Percentiles rank a stretch among this genome's conserved stretches.
Evolutionary conservation across 75 land plant genomes (phyloP).

Genomic region (Larix kaempferi): DNA sequence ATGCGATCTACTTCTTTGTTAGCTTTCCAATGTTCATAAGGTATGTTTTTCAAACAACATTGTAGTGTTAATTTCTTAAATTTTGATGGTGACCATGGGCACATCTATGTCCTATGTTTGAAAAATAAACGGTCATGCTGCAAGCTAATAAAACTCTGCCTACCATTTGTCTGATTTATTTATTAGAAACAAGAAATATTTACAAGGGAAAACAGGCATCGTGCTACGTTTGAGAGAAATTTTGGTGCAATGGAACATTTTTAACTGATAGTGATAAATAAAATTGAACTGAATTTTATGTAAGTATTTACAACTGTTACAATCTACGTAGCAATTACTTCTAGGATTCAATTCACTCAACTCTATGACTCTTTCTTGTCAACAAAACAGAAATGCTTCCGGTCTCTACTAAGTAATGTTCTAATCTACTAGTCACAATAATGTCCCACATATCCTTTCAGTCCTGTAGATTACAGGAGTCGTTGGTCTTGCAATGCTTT

Average conservation of each 20-base stretch:
- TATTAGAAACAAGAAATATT: background rate
- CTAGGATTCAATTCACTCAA: background rate
- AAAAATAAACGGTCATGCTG: background rate
- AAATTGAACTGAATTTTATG: background rate
- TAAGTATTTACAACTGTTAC: background rate
- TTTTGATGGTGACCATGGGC: background rate
- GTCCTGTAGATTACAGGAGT: background rate
- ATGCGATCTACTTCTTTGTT: conserved; percentile 88
- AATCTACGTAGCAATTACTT: background rate
- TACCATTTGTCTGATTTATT: background rate
- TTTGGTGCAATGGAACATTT: background rate
- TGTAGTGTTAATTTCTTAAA: background rate
- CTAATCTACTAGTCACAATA: background rate
- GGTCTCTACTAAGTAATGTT: background rate
- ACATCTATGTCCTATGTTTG: background rate
- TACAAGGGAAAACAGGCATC: background rate
- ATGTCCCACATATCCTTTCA: background rate
- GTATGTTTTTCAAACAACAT: conserved; percentile 21
- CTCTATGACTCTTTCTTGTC: background rate
- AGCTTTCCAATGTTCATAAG: conserved; percentile 98
- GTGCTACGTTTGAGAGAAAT: background rate
- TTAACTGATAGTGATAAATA: background rate
- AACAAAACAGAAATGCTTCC: background rate
- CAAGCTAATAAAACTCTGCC: background rate
- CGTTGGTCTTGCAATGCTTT: background rate